phyloP scores from a whole-genome alignment of 371 early-diverging fungal genomes.

The Globomyces sp. region DNA sequence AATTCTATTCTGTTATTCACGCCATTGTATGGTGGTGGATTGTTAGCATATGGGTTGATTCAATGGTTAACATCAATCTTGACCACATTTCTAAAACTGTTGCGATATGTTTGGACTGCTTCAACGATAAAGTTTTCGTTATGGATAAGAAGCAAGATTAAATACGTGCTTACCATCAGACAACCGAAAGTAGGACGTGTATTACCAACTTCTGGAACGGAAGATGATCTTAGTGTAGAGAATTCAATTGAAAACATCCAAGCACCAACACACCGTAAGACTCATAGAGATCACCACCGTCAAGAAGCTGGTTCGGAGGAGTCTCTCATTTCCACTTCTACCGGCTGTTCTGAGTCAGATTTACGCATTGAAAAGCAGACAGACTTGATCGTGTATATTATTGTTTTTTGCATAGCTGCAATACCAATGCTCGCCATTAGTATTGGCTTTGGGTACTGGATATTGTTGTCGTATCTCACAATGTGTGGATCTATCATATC shows the following conservation, averaged over 20 bases:
- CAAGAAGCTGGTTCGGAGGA: too few relatives aligned
- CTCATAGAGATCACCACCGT: background rate
- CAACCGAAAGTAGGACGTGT: too few relatives aligned
- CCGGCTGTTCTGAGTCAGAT: too few relatives aligned
- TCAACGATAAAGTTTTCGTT: too few relatives aligned
- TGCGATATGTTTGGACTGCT: background rate
- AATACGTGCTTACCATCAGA: too few relatives aligned
- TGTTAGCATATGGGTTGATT: background rate
- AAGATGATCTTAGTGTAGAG: background rate
- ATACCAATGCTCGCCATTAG: conserved; percentile 12
- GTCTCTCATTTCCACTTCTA: too few relatives aligned
- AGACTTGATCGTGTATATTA: background rate
- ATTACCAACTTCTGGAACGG: too few relatives aligned
- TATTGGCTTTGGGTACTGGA: conserved; percentile 17
- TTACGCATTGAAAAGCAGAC: background rate
- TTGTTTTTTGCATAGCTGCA: conserved; percentile 9
- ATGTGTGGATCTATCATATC: conserved; percentile 14
- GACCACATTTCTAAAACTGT: background rate
- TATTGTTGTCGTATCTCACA: conserved; percentile 14
- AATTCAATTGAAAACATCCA: background rate
- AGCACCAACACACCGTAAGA: background rate
- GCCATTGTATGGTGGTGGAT: conserved; percentile 1
- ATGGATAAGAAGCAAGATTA: too few relatives aligned
- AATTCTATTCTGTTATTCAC: background rate
- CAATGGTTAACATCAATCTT: background rate